Base-by-base conservation (phyloP, 495 filamentous ascomycete genomes). In the Annulohypoxylon bovei region DNA sequence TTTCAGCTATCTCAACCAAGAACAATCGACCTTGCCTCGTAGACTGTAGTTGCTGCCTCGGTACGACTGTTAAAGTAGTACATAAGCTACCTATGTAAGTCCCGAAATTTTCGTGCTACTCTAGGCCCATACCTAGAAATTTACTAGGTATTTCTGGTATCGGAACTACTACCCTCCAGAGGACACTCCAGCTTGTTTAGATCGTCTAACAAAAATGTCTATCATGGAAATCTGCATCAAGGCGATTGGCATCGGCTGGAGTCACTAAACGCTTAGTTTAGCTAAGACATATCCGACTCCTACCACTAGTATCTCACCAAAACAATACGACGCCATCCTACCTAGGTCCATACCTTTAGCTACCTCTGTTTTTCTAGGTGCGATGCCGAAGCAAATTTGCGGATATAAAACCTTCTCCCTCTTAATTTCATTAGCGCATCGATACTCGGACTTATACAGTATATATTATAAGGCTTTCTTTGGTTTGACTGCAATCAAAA, bases 1-100 rank as follows among this genome's bases (percentile, higher is more conserved):
- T 68, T 18, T 23, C 25, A 47, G 50, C 61, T 56, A 47, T 64
- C 28, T 46, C 40, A 28, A 33, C 50, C 4, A 46, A 55, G 62
- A 28, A 49, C 50, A 55, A 12, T 16, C 18, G 39, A 42, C 28
- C 11, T 53, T 53, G 22, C 23, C 46, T 22, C 22, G n/a, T n/a
- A n/a, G n/a, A n/a, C n/a, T 3, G 14, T 46, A 57, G 46, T 27
- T 46, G 18, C 18, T 27, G 25, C 46, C 22, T 25, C 3, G 46
- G 46, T 50, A 25, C 46, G 22, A 4, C 20, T 22, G n/a, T 22
- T 4, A 44, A 44, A 8, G n/a, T 44, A 16, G 8, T 18, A 3
- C 1, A 9, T 35, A 35, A 9, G 32, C 40, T 18, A 3, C 1
- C 6, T 35, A 35, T 5, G 32, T 35, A 35, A 42, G 14, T 20